Evolutionary conservation across 179 eudicot genomes (phyloP).

Genomic region (Actinidia chinensis): DNA sequence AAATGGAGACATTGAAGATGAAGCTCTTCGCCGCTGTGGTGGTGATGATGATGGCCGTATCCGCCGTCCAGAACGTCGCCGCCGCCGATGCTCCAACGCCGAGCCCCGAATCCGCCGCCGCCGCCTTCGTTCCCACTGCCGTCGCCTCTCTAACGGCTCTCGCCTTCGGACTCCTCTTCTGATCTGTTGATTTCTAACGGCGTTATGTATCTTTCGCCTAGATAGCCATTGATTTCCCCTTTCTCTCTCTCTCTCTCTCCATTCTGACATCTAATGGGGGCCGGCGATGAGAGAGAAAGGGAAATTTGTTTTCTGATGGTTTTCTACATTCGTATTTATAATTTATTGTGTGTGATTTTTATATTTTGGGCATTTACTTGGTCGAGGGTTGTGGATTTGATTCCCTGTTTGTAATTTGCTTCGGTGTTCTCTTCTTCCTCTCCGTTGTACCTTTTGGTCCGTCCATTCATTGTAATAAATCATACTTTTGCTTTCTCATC

Average conservation of each 20-base stretch:
- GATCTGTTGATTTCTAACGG: background rate
- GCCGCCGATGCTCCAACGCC: conserved; percentile 29
- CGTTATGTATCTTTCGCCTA: background rate
- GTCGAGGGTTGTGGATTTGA: background rate
- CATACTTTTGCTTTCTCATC: background rate
- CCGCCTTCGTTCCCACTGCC: conserved; percentile 26
- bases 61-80: conserved; percentile 27
- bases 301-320: background rate
- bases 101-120: conserved; percentile 24
- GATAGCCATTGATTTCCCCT: background rate
- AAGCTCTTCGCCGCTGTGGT: conserved; percentile 21
- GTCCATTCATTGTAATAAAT: conserved; percentile 3
- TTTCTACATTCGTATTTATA: background rate
- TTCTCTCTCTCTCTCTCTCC: background rate
- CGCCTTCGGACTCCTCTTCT: conserved; percentile 24
- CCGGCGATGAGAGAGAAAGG: background rate
- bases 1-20: conserved; percentile 37
- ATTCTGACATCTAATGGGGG: background rate
- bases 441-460: background rate
- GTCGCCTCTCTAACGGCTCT: conserved; percentile 23
- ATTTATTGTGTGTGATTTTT: no score
- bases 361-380: background rate
- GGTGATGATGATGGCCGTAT: conserved; percentile 26
- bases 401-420: background rate
- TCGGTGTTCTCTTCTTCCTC: background rate